phyloP scores from a whole-genome alignment of 176 grass and related monocot genomes.

The Dendrocalamus sinicus region DNA sequence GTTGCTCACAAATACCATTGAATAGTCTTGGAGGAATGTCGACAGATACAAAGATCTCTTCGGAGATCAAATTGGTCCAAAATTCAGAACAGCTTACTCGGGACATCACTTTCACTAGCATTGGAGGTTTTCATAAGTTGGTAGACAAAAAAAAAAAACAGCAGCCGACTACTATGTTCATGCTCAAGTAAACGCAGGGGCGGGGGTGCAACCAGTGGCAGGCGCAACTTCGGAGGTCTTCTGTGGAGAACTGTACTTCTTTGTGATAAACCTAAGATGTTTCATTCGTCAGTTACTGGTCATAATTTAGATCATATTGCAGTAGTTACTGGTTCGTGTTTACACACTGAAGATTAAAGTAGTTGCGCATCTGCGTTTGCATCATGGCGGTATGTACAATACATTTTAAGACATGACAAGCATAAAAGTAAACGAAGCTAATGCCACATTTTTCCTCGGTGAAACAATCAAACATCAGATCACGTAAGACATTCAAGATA shows the following conservation, averaged over 20 bases:
- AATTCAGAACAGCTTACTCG: constrained; percentile 28
- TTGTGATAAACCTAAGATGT: constrained; percentile 79
- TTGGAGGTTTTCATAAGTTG: constrained; percentile 31
- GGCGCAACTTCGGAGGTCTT: constrained; percentile 64
- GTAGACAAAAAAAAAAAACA: constrained; percentile 9
- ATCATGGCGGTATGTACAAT: not conserved
- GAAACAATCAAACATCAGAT: constrained; percentile 17
- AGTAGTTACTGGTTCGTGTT: not conserved
- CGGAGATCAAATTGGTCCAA: constrained; percentile 40
- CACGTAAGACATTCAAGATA: not conserved
- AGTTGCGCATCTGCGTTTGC: not conserved
- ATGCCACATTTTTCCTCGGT: constrained; percentile 2
- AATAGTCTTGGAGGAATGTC: constrained; percentile 25
- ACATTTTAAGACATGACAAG: not conserved
- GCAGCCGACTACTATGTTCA: constrained; percentile 34
- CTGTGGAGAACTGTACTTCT: constrained; percentile 81
- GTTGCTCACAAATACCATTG: constrained; percentile 14
- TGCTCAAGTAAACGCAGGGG: constrained; percentile 57
- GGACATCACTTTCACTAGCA: constrained; percentile 23
- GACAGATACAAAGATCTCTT: constrained; percentile 49
- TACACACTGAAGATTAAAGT: constrained; percentile 10
- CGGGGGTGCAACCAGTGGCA: constrained; percentile 71
- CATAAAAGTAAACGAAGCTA: not conserved
- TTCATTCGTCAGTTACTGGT: constrained; percentile 29
- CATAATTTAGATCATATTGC: constrained; percentile 18